A percentile compares a stretch with the other conserved stretches of the same genome.
Conservation (phyloP, 2,329 filamentous ascomycete species). For the Pezicula neosporulosa region DNA sequence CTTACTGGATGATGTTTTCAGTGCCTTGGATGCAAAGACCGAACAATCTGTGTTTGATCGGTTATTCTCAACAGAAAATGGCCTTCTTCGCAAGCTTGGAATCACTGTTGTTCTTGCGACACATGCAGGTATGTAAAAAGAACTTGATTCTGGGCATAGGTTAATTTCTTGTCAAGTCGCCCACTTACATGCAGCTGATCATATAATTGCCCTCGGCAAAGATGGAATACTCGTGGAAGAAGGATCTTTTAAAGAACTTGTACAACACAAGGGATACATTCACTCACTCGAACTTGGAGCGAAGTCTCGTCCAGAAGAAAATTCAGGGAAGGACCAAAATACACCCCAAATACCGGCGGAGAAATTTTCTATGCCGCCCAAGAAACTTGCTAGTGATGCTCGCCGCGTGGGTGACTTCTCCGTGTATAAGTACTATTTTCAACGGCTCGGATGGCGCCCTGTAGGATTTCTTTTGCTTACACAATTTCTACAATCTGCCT, state of each 20-base stretch:
- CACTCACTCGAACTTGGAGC: constrained; percentile 11
- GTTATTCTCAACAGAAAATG: constrained; percentile 8
- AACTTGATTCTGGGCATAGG: constrained; percentile 13
- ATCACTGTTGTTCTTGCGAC: constrained; percentile 31
- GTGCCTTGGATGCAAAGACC: constrained; percentile 12
- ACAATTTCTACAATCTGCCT: not conserved
- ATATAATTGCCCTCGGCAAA: constrained; percentile 30
- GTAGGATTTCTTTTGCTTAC: not conserved
- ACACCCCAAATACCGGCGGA: constrained; percentile 24
- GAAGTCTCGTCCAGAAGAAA: not conserved
- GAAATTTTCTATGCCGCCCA: constrained; percentile 32
- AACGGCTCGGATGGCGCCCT: constrained; percentile 13
- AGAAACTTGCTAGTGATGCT: constrained; percentile 31
- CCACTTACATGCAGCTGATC: constrained; percentile 32
- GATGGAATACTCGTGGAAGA: constrained; percentile 26
- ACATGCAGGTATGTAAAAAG: not conserved
- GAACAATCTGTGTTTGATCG: constrained; percentile 5
- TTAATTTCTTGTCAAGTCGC: constrained; percentile 30
- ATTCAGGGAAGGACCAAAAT: not conserved
- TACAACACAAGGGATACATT: constrained; percentile 5
- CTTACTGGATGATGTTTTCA: constrained; percentile 16
- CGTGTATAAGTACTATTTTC: constrained; percentile 27
- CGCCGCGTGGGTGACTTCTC: constrained; percentile 38
- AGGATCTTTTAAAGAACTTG: constrained; percentile 24
- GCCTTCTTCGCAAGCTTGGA: constrained; percentile 17